A percentile compares a stretch with the other conserved stretches of the same genome.
Conservation (phyloP, 192 early-diverging fungal genomes). For the Allomyces macrogynus region DNA sequence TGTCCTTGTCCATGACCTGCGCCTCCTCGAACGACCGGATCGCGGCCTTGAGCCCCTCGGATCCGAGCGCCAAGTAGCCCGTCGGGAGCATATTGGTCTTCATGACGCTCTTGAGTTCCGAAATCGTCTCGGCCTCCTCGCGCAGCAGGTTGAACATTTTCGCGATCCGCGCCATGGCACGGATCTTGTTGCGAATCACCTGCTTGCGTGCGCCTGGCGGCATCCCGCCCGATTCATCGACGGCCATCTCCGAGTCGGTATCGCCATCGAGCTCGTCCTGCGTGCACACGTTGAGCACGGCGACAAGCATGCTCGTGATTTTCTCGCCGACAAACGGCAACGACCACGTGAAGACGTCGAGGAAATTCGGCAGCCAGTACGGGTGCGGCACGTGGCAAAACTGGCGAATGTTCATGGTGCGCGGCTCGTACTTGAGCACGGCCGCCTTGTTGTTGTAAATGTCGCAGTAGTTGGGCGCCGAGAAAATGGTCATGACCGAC, state of each 20-base stretch:
- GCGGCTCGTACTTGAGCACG: slow-evolving; percentile 94
- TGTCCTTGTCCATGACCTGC: slow-evolving; percentile 70
- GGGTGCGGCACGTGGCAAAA: slow-evolving; percentile 86
- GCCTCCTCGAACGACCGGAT: slow-evolving; percentile 87
- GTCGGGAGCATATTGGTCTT: slow-evolving; percentile 62
- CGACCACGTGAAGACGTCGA: slow-evolving; percentile 97
- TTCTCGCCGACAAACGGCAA: slow-evolving; percentile 97
- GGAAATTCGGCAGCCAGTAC: slow-evolving; percentile 97
- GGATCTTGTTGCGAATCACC: slow-evolving; percentile 68
- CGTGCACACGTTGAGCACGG: slow-evolving; percentile 83
- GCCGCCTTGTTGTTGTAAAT: slow-evolving; percentile 98
- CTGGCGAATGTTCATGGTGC: slow-evolving; percentile 97
- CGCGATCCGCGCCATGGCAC: slow-evolving; percentile 83
- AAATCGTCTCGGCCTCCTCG: slow-evolving; percentile 76
- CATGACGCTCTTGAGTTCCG: slow-evolving; percentile 77
- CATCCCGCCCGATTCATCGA: slow-evolving; percentile 11
- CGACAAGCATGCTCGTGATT: slow-evolving; percentile 90
- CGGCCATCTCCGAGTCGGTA: slow-evolving; percentile 27
- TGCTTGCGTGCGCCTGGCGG: slow-evolving; percentile 16
- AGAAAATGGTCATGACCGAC: slow-evolving; percentile 22
- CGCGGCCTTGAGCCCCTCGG: slow-evolving; percentile 74
- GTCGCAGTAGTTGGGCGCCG: slow-evolving; percentile 24
- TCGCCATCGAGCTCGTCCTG: slow-evolving; percentile 66
- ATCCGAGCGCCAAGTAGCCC: slow-evolving; percentile 70
- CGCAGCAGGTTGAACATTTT: slow-evolving; percentile 74